Evolutionary conservation across 139 green algal genomes (phyloP).

Genomic region (Chlorella sp.): DNA sequence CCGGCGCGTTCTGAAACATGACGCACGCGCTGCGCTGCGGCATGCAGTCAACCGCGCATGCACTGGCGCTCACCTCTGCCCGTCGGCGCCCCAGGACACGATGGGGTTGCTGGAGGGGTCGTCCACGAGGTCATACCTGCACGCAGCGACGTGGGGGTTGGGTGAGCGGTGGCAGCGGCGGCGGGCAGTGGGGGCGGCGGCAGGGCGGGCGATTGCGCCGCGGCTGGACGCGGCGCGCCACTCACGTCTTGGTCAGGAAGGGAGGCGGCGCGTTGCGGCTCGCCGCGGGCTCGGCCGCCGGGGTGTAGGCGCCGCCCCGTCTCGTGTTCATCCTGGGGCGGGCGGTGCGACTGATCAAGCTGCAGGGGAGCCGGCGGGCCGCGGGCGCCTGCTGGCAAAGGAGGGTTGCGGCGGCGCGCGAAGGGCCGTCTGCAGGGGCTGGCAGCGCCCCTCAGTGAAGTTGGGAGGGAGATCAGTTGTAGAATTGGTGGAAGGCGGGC

Average conservation of each 20-base stretch:
- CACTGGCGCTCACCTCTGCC: constrained; percentile 69
- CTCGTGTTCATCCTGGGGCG: constrained; percentile 21
- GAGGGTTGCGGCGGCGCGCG: too few relatives aligned
- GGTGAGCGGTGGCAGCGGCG: not conserved
- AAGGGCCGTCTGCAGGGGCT: too few relatives aligned
- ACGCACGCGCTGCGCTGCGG: not conserved
- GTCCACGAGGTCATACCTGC: constrained; percentile 95
- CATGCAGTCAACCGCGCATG: not conserved
- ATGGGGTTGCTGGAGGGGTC: constrained; percentile 79
- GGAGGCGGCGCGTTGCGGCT: constrained; percentile 20
- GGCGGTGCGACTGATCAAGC: too few relatives aligned
- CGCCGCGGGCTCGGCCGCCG: not conserved
- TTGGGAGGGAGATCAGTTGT: too few relatives aligned
- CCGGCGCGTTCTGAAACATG: not conserved
- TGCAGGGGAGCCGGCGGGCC: too few relatives aligned
- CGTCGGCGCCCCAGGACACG: constrained; percentile 88
- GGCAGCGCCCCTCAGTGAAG: too few relatives aligned
- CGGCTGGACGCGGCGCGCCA: not conserved
- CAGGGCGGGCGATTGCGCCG: not conserved
- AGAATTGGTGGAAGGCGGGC: too few relatives aligned
- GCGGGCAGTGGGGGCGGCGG: not conserved
- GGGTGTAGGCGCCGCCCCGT: constrained; percentile 12
- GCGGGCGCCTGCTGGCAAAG: too few relatives aligned
- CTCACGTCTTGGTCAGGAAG: constrained; percentile 46
- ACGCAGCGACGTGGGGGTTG: not conserved